These are phyloP conservation scores for Amanita pseudoporphyria DNA, from an alignment of 768 basidiomycete genomes.

Conservation along the genomic window DNA sequence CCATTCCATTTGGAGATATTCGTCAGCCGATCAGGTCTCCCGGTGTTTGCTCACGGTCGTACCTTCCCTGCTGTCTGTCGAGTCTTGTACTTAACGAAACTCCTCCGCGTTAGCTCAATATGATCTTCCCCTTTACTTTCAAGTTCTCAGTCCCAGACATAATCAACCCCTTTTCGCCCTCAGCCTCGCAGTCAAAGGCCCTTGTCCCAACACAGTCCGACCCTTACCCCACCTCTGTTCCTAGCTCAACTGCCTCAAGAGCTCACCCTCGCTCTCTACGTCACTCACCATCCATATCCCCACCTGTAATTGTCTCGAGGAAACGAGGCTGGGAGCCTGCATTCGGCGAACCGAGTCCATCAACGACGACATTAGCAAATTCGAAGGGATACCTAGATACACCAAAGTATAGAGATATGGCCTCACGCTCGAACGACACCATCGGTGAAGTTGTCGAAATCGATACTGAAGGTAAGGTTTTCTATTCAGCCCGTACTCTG, in stretches of 20 bases:
- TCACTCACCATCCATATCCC: conserved; percentile 28
- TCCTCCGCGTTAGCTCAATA: neutral
- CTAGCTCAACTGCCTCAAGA: conserved; percentile 8
- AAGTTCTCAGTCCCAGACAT: conserved; percentile 52
- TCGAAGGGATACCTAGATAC: conserved; percentile 52
- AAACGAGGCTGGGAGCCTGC: conserved; percentile 73
- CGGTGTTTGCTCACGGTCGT: neutral
- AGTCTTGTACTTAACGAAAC: too few species aligned
- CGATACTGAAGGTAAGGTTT: neutral
- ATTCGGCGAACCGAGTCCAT: conserved; percentile 42
- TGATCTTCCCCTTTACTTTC: conserved; percentile 65
- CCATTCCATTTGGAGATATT: too few species aligned
- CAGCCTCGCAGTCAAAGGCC: neutral
- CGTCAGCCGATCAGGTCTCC: neutral
- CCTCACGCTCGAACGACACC: too few species aligned
- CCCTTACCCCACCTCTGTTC: neutral
- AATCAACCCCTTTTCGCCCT: conserved; percentile 1
- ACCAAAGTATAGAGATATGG: too few species aligned
- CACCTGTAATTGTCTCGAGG: conserved; percentile 24
- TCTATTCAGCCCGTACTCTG: neutral
- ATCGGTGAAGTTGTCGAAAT: neutral
- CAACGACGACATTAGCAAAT: conserved; percentile 40
- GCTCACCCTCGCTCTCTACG: conserved; percentile 18
- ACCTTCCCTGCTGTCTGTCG: neutral
- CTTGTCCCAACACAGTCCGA: neutral